Evolutionary conservation across 208 protist genomes (phyloP), one percentile per base, ranked within the genome.

Genomic region (Trypanosoma brucei): DNA sequence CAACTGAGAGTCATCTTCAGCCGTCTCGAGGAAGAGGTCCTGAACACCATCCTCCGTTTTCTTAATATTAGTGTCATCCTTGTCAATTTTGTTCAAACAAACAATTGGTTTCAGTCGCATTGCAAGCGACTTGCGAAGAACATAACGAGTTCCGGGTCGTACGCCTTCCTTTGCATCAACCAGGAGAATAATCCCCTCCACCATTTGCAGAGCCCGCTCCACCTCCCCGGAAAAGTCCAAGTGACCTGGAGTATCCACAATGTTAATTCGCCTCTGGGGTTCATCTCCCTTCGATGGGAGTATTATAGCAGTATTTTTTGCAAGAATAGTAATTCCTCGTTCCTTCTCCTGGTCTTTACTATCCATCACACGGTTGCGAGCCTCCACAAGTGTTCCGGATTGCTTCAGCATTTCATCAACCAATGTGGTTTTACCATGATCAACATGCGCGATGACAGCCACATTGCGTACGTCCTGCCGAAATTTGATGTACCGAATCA

Each of bases 151-250:
- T 46, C 98, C 97, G 9, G 97, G 88, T 64, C 97, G 98, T 22
- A 97, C 93, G 42, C 98, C 98, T 66, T 98, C 94, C 60, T 95
- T 94, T 1, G 94, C 97, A 70, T 98, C 95, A 31, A 98, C 96
- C 13, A 98, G 81, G 8, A 98, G 78, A 53, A 98, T 79, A 39
- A 98, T 95, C 49, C 98, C 97, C 64, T 99, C 97, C 9, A 99
- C 97, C 96, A 99, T 98, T 55, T 92, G 79, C 59, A 99, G 71
- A 2, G 97, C 91, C 14, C 98, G 93, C 83, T 99, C 98, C 38
- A 99, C 97, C 72, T 99, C 98, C 31, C 97, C 97, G 31, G 91
- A 94, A 75, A 99, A 99, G 83, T 99, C 98, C 71, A 97, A 85
- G 66, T 99, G 98, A 22, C 96, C 98, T 49, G 97, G 97, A 22